Conservation (phyloP, 306 rosid species). For the Quercus glauca region DNA sequence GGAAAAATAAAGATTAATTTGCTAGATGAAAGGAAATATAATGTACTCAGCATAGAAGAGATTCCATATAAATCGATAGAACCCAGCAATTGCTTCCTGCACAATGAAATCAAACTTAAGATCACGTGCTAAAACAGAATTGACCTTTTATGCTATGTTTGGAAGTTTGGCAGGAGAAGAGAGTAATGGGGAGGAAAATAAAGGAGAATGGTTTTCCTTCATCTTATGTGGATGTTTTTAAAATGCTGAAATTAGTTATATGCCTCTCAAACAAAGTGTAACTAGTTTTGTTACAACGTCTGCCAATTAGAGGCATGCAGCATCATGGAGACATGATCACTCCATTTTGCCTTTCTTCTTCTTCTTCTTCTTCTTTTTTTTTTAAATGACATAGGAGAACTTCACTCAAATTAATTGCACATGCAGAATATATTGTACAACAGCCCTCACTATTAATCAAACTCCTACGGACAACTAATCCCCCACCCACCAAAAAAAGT, state of each 20-base stretch:
- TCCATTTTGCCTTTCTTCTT: background rate
- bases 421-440: too few species aligned
- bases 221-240: background rate
- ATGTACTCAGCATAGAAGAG: conserved; percentile 87
- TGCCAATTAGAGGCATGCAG: too few species aligned
- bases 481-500: too few species aligned
- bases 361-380: too few species aligned
- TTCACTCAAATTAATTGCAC: too few species aligned
- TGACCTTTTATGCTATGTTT: background rate
- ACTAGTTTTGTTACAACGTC: too few species aligned
- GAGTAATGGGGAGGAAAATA: too few species aligned
- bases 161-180: too few species aligned
- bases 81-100: conserved; percentile 88
- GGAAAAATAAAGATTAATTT: conserved; percentile 6
- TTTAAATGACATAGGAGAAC: too few species aligned
- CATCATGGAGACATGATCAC: background rate
- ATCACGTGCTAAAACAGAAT: background rate
- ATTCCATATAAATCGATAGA: conserved; percentile 93
- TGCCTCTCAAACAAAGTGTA: background rate
- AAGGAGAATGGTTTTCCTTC: too few species aligned
- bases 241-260: background rate
- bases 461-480: too few species aligned
- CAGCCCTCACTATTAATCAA: too few species aligned
- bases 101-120: conserved; percentile 26
- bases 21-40: conserved; percentile 81